Conservation (phyloP, 805 yeast genomes). For the Suhomyces vadensis region DNA sequence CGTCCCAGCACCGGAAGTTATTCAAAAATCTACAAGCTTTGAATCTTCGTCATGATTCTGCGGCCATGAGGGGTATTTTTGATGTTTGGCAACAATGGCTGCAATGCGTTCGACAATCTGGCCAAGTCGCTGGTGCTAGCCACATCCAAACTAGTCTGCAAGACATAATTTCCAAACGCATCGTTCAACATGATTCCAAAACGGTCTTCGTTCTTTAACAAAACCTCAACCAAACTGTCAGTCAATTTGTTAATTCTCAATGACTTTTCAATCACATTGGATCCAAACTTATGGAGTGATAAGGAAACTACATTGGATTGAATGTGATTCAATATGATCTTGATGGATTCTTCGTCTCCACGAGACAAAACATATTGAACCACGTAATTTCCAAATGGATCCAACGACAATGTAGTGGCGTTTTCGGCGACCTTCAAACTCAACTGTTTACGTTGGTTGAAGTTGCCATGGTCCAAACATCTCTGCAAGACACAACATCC, state of each 20-base stretch:
- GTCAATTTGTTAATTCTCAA: constrained; percentile 49
- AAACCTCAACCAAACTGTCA: constrained; percentile 44
- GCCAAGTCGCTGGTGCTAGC: constrained; percentile 53
- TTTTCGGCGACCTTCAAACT: constrained; percentile 66
- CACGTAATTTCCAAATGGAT: constrained; percentile 96
- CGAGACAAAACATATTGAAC: constrained; percentile 82
- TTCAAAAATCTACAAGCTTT: constrained; percentile 14
- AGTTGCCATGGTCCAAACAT: constrained; percentile 86
- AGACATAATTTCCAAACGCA: constrained; percentile 59
- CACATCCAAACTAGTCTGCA: constrained; percentile 60
- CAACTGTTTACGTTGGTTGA: constrained; percentile 65
- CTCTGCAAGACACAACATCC: constrained; percentile 64
- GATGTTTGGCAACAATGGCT: constrained; percentile 76
- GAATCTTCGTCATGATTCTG: constrained; percentile 73
- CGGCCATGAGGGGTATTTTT: constrained; percentile 96
- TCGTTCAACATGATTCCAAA: constrained; percentile 52
- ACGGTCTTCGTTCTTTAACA: constrained; percentile 36
- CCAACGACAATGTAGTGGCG: constrained; percentile 71
- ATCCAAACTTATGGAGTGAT: constrained; percentile 60
- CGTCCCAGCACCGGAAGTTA: too few species aligned
- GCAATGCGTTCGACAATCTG: constrained; percentile 56
- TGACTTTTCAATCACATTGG: constrained; percentile 47
- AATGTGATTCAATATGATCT: constrained; percentile 36
- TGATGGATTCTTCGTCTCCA: constrained; percentile 39
- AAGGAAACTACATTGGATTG: constrained; percentile 41